These are phyloP conservation scores for Pestalotiopsis sp. DNA, from an alignment of 2,329 filamentous ascomycete species.

Conservation along the genomic window DNA sequence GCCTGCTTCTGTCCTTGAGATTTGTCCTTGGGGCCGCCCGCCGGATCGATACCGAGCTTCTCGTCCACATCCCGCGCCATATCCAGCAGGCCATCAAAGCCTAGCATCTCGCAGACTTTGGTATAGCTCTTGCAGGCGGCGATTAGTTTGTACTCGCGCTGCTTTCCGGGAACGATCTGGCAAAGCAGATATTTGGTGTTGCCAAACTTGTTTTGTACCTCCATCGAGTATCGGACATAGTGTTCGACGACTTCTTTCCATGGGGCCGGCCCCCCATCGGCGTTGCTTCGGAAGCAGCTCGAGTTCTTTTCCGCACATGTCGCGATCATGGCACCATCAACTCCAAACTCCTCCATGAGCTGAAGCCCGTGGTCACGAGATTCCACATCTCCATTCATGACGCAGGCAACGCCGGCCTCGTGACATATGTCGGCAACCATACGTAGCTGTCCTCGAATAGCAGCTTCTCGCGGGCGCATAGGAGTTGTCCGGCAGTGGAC, in stretches of 20 bases:
- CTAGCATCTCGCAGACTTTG: slow-evolving; percentile 67
- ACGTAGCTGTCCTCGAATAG: slow-evolving; percentile 80
- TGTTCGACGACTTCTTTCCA: slow-evolving; percentile 79
- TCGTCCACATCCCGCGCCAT: slow-evolving; percentile 68
- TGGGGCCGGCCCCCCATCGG: slow-evolving; percentile 68
- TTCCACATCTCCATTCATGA: slow-evolving; percentile 94
- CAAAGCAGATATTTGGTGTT: slow-evolving; percentile 92
- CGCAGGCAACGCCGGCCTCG: slow-evolving; percentile 83
- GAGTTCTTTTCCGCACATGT: slow-evolving; percentile 89
- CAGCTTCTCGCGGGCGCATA: slow-evolving; percentile 88
- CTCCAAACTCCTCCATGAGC: slow-evolving; percentile 77
- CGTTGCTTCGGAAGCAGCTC: slow-evolving; percentile 75
- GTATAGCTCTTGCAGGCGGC: slow-evolving; percentile 70
- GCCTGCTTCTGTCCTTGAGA: slow-evolving; percentile 21
- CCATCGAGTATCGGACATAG: slow-evolving; percentile 73
- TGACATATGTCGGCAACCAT: slow-evolving; percentile 84
- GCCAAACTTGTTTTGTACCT: slow-evolving; percentile 81
- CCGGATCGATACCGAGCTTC: slow-evolving; percentile 59
- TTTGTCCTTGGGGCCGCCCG: slow-evolving; percentile 45
- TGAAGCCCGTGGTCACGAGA: slow-evolving; percentile 70
- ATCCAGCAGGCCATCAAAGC: slow-evolving; percentile 63
- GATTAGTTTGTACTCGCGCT: slow-evolving; percentile 62
- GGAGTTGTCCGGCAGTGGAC: slow-evolving; percentile 95
- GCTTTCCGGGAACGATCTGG: slow-evolving; percentile 84
- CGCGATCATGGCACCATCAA: slow-evolving; percentile 96